phyloP scores from a whole-genome alignment of 129 eudicot species.

The Smallanthus sonchifolius region DNA sequence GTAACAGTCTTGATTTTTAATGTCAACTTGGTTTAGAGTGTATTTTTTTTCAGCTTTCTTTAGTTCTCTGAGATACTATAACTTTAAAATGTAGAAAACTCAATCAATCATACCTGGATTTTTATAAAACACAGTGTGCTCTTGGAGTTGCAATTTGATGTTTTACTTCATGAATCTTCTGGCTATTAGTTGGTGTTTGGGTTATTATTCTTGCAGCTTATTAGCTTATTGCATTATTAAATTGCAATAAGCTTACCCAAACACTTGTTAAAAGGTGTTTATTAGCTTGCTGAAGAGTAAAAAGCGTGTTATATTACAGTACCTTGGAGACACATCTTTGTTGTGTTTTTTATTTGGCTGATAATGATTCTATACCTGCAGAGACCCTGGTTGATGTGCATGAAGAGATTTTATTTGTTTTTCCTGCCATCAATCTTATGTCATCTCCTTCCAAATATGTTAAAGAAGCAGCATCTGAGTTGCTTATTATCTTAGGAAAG shows the following conservation, averaged over 20 bases:
- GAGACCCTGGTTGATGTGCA: slow-evolving; percentile 34
- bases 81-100: background rate
- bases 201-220: background rate
- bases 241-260: background rate
- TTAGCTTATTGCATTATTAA: slow-evolving; percentile 7
- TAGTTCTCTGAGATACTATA: background rate
- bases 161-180: background rate
- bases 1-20: background rate
- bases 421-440: slow-evolving; percentile 71
- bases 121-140: background rate
- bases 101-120: background rate
- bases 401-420: slow-evolving; percentile 57
- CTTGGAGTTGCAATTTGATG: slow-evolving; percentile 8
- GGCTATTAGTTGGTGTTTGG: background rate
- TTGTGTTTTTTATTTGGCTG: slow-evolving; percentile 2
- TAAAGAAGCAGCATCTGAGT: slow-evolving; percentile 70
- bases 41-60: background rate
- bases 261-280: background rate
- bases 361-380: slow-evolving; percentile 42
- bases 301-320: background rate
- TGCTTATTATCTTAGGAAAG: slow-evolving; percentile 56
- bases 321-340: background rate
- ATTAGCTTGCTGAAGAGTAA: background rate
- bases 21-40: background rate
- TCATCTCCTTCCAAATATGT: slow-evolving; percentile 75